Evolutionary conservation across 2,329 filamentous ascomycete species (phyloP), one percentile per base, ranked within the genome.

Genomic region (Aspergillus carbonarius): DNA sequence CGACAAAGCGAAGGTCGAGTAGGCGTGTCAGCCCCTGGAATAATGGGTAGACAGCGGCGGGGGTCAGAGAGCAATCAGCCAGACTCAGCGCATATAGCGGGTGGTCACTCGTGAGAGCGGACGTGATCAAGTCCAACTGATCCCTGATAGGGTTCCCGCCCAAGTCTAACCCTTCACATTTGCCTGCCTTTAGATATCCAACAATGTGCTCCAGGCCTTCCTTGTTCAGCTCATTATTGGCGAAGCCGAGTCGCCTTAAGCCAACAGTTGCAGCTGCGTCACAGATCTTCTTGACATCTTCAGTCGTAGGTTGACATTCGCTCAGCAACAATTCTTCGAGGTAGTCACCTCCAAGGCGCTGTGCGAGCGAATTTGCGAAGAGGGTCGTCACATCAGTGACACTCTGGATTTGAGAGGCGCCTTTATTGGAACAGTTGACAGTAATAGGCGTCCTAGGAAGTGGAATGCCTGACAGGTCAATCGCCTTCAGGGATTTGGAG

Each of bases 111-210:
- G 78, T 79, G 49, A 78, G 66, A 15, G 72, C 70, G 23, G 70
- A 63, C 3, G 66, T 62, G 39, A 78, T 63, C 23, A 77, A 63
- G 58, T 79, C 76, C 35, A 88, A 65, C 56, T 82, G 80, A 46
- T 85, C 80, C 46, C 80, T 79, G 40, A 89, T 75, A 61, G 95
- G 86, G 67, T 98, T 98, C 23, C 92, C 91, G 40, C 92, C 92
- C 12, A 98, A 78, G 72, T 98, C 95, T 4, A 99, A 81, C 5
- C 92, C 93, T 72, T 96, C 90, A 66, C 93, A 98, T 52, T 88
- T 83, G 0, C 90, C 89, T 20, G 86, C 87, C 27, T 86, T 83
- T 18, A 98, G 75, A 70, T 93, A 98, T 55, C 85, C 85, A 30
- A 89, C 83, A 30, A 97, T 84, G 69, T 96, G 88, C 54, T 85